These are phyloP conservation scores for Phialophora chinensis DNA, from an alignment of 2,329 filamentous ascomycete genomes.

Conservation along the genomic window DNA sequence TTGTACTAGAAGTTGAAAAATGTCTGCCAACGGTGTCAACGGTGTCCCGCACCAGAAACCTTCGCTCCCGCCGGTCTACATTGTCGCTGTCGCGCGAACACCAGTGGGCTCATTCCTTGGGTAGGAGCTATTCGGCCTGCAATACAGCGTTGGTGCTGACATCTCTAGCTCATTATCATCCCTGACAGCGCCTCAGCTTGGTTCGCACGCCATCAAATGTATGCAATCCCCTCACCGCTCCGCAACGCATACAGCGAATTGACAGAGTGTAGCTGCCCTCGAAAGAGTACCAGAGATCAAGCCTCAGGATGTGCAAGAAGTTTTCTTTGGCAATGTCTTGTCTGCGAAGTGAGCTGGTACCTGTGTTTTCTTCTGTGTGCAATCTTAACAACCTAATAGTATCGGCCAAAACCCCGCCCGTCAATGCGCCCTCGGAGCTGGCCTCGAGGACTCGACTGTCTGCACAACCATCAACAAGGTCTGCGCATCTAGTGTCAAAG, in stretches of 20 bases:
- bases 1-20: constrained; percentile 19
- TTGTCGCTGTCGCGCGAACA: constrained; percentile 88
- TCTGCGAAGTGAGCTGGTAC: constrained; percentile 75
- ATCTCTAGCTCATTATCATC: constrained; percentile 78
- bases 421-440: constrained; percentile 89
- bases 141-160: constrained; percentile 29
- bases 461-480: constrained; percentile 99
- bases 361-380: constrained; percentile 7
- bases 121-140: constrained; percentile 56
- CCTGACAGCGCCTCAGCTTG: constrained; percentile 83
- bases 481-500: constrained; percentile 93
- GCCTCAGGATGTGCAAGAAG: constrained; percentile 88
- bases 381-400: constrained; percentile 54
- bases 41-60: constrained; percentile 35
- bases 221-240: constrained; percentile 42
- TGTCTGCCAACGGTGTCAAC: constrained; percentile 37
- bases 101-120: constrained; percentile 94
- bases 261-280: constrained; percentile 66
- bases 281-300: constrained; percentile 86
- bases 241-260: constrained; percentile 4
- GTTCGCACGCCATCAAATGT: constrained; percentile 92
- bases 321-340: constrained; percentile 98
- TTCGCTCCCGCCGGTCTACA: constrained; percentile 86
- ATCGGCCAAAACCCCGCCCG: constrained; percentile 95
- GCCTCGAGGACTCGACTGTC: constrained; percentile 77